Percentiles rank a stretch among this genome's conserved stretches.
Evolutionary conservation across 1,284 basidiomycete species (phyloP).

Genomic region (Ganoderma leucocontextum): DNA sequence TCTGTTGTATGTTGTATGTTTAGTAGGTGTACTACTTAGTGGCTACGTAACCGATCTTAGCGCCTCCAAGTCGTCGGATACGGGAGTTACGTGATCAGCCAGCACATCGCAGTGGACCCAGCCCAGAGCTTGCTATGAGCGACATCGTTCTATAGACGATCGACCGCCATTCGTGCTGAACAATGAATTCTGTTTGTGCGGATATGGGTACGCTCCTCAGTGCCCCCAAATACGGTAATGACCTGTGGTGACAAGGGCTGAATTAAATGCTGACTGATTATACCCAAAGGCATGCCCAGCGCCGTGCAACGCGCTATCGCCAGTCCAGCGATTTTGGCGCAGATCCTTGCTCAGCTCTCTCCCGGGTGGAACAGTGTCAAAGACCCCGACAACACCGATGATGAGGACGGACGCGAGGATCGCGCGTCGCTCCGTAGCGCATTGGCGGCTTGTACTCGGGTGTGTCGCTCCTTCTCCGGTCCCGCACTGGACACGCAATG

Average conservation of each 20-base stretch:
- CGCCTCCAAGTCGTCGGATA: not conserved
- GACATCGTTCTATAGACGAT: not conserved
- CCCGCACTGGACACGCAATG: slow-evolving; percentile 6
- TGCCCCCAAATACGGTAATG: not conserved
- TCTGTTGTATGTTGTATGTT: not conserved
- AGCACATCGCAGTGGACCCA: not conserved
- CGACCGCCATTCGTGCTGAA: too few relatives aligned
- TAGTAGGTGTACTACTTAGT: not conserved
- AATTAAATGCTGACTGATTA: not conserved
- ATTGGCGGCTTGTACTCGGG: not conserved
- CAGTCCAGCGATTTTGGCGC: not conserved
- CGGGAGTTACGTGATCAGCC: not conserved
- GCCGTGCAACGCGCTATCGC: not conserved
- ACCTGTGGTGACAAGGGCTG: not conserved
- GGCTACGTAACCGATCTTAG: not conserved
- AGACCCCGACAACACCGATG: not conserved
- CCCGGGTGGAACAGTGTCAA: not conserved
- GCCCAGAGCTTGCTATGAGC: not conserved
- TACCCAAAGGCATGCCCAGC: not conserved
- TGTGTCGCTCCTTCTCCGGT: not conserved
- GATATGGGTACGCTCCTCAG: not conserved
- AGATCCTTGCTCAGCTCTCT: not conserved
- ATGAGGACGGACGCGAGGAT: not conserved
- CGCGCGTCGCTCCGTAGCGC: slow-evolving; percentile 1
- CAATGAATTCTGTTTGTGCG: not conserved